A percentile compares a stretch with the other conserved stretches of the same genome.
Conservation (phyloP, 2,329 filamentous ascomycete species). For the Magnaporthiopsis poae region DNA sequence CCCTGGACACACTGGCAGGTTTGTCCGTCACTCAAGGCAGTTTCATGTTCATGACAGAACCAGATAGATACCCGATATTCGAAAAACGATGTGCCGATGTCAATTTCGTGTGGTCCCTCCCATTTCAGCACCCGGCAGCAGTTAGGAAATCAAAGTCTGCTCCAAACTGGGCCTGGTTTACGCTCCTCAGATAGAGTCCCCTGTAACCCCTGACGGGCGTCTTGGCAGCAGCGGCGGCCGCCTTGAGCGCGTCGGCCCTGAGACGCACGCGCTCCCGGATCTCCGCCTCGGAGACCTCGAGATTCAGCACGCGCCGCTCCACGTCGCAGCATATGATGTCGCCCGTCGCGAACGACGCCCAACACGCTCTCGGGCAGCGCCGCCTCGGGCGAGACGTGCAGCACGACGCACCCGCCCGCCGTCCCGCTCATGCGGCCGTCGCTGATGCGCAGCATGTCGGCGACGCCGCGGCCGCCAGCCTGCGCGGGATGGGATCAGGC, state of each 20-base stretch:
- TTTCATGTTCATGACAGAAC: constrained; percentile 14
- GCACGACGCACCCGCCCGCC: constrained; percentile 78
- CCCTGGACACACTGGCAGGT: not conserved
- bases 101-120: not conserved
- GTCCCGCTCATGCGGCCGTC: constrained; percentile 83
- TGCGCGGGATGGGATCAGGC: constrained; percentile 56
- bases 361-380: constrained; percentile 66
- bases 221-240: constrained; percentile 18
- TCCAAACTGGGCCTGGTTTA: constrained; percentile 50
- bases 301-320: constrained; percentile 47
- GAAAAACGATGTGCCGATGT: constrained; percentile 11
- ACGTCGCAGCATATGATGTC: constrained; percentile 73
- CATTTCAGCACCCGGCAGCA: constrained; percentile 24
- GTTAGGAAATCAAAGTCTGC: constrained; percentile 55
- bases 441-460: constrained; percentile 73
- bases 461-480: constrained; percentile 66
- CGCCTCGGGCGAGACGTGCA: constrained; percentile 80
- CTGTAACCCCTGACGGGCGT: constrained; percentile 41
- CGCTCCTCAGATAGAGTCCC: constrained; percentile 47
- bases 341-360: constrained; percentile 65
- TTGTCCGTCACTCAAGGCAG: not conserved
- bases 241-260: constrained; percentile 19
- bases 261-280: constrained; percentile 49
- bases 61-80: constrained; percentile 19
- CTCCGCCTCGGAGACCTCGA: constrained; percentile 60